A percentile compares a stretch with the other conserved stretches of the same genome.
These are phyloP conservation scores for Effrenium voratum DNA, from an alignment of 73 alveolate genomes.

Conservation along the genomic window DNA sequence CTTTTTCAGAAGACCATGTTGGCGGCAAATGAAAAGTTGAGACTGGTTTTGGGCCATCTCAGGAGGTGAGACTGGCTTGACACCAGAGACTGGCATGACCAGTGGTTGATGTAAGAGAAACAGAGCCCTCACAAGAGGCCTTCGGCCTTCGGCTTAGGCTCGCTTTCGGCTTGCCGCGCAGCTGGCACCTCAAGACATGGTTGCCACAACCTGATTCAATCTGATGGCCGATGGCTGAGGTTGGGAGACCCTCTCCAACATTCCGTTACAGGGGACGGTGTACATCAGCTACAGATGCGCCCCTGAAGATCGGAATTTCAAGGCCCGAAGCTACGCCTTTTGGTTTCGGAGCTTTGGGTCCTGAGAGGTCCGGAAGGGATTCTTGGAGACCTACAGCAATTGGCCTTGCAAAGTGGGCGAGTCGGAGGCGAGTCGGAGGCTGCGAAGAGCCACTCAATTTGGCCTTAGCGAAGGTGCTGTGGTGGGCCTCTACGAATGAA, in stretches of 20 bases:
- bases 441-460: not conserved
- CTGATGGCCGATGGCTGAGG: not conserved
- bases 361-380: conserved; percentile 19
- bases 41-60: no score
- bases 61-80: no score
- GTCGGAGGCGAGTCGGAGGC: conserved; percentile 4
- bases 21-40: no score
- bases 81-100: no score
- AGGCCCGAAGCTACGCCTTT: not conserved
- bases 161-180: conserved; percentile 83
- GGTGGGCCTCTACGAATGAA: conserved; percentile 91
- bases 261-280: conserved; percentile 47
- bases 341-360: not conserved
- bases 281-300: conserved; percentile 72
- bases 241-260: conserved; percentile 69
- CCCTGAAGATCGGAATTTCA: conserved; percentile 84
- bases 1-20: no score
- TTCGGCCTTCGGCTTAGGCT: no score
- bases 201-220: not conserved
- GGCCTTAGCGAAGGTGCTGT: conserved; percentile 19
- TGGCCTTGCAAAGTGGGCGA: conserved; percentile 59
- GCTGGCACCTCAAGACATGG: not conserved
- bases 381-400: conserved; percentile 43
- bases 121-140: no score
- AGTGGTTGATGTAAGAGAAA: no score